Base-by-base conservation (phyloP, 495 filamentous ascomycete genomes). In the Aspergillus bertholletiae region DNA sequence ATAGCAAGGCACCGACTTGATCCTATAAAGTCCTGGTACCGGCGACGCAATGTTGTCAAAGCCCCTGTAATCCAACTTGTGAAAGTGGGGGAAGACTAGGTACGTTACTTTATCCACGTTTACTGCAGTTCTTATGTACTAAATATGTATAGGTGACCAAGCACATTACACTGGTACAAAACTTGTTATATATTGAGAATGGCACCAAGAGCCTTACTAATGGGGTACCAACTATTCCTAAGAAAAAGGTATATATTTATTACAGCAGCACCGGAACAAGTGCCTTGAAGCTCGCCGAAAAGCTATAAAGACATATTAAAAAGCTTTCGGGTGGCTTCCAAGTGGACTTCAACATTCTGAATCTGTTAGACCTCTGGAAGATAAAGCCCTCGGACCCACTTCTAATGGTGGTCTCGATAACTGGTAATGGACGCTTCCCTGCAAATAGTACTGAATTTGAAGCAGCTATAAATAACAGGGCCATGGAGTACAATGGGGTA, bases 181-280 rank as follows among this genome's bases (percentile, higher is more conserved):
- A 17, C 15, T 15, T n/a, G n/a, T n/a, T n/a, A n/a, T n/a, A n/a
- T n/a, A n/a, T n/a, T n/a, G n/a, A 47, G 22, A 28, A 30, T 8
- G 9, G 3, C 7, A 17, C n/a, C 22, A 6, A n/a, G 23, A 47
- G 2, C 45, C 27, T 26, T 26, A n/a, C n/a, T n/a, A n/a, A n/a
- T n/a, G n/a, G n/a, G n/a, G n/a, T n/a, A n/a, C n/a, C n/a, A n/a
- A n/a, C n/a, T n/a, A n/a, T n/a, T n/a, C n/a, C n/a, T n/a, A 13
- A 20, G 37, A 40, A 40, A 13, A 20, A 40, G 37, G 37, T 49
- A n/a, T 17, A 15, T 21, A 49, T 49, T 12, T 49, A 21, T 23
- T 49, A 49, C 46, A 21, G 46, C 46, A 49, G 46, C 28, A 49
- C 28, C 3, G 46, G 46, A 2, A 49, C 46, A 15, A 49, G 27